Conservation (phyloP, 2,329 filamentous ascomycete species). For the Clarireedia sp. region DNA sequence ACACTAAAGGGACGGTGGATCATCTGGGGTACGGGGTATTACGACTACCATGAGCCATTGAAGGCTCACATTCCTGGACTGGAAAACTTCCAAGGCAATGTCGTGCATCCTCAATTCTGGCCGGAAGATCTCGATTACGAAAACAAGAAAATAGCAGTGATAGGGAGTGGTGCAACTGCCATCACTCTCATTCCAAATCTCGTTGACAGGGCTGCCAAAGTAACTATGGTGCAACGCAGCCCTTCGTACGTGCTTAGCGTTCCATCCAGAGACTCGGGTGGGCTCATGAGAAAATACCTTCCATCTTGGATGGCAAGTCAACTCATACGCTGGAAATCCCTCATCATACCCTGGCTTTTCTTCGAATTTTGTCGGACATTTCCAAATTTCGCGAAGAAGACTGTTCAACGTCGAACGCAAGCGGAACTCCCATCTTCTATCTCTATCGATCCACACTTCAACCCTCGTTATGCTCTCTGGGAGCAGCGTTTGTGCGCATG, state of each 20-base stretch:
- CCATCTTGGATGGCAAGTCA: slow-evolving; percentile 35
- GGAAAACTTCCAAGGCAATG: slow-evolving; percentile 48
- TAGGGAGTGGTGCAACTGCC: slow-evolving; percentile 59
- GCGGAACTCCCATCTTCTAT: slow-evolving; percentile 45
- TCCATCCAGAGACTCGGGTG: slow-evolving; percentile 20
- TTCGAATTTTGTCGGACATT: slow-evolving; percentile 45
- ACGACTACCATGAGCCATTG: slow-evolving; percentile 51
- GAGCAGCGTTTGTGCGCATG: slow-evolving; percentile 69
- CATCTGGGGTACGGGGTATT: slow-evolving; percentile 56
- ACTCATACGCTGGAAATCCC: slow-evolving; percentile 40
- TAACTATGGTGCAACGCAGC: slow-evolving; percentile 75
- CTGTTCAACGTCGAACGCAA: slow-evolving; percentile 40
- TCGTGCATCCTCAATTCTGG: slow-evolving; percentile 69
- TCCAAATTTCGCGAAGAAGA: slow-evolving; percentile 39
- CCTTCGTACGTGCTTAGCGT: slow-evolving; percentile 56
- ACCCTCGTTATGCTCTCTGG: slow-evolving; percentile 57
- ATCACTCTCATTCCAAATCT: slow-evolving; percentile 67
- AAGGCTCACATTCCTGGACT: slow-evolving; percentile 49
- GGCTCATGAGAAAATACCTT: slow-evolving; percentile 25
- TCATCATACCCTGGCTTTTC: slow-evolving; percentile 40
- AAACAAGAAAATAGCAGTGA: slow-evolving; percentile 38
- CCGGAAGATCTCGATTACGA: slow-evolving; percentile 57
- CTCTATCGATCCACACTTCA: slow-evolving; percentile 54
- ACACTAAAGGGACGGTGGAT: slow-evolving; percentile 38
- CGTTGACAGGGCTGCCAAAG: slow-evolving; percentile 51